phyloP scores from a whole-genome alignment of 2,329 filamentous ascomycete species.

The Macroventuria anomochaeta region DNA sequence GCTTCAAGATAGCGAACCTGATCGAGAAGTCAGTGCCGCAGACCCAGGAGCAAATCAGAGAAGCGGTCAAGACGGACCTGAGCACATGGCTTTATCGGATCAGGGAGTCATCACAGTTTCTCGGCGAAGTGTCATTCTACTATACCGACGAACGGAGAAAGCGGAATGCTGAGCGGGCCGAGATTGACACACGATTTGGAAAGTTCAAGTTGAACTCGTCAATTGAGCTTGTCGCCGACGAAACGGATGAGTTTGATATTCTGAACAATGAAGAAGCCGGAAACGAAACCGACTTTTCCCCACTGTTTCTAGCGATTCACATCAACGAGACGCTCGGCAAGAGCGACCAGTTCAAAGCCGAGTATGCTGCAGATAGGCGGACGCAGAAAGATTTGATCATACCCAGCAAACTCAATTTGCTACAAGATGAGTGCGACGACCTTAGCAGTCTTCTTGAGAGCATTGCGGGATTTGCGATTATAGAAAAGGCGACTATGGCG shows the following conservation, averaged over 20 bases:
- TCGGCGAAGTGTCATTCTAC: constrained; percentile 96
- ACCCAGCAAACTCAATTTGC: constrained; percentile 75
- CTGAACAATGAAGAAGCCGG: constrained; percentile 84
- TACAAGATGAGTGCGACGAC: constrained; percentile 82
- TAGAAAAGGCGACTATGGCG: constrained; percentile 92
- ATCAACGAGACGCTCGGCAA: constrained; percentile 95
- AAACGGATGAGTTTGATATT: constrained; percentile 93
- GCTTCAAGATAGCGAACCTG: constrained; percentile 92
- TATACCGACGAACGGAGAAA: constrained; percentile 87
- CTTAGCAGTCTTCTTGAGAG: constrained; percentile 92
- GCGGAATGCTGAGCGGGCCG: constrained; percentile 81
- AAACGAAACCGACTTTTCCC: constrained; percentile 90
- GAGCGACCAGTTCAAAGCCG: constrained; percentile 85
- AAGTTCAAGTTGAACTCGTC: constrained; percentile 94
- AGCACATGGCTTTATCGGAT: constrained; percentile 97
- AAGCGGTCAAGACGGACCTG: constrained; percentile 94
- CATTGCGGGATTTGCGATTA: constrained; percentile 94
- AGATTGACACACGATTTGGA: constrained; percentile 74
- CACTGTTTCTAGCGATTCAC: constrained; percentile 91
- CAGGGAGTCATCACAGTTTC: constrained; percentile 91
- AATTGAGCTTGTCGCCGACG: constrained; percentile 93
- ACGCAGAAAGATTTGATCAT: constrained; percentile 91
- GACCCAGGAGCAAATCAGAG: constrained; percentile 90
- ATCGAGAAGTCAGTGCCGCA: constrained; percentile 95
- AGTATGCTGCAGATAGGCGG: constrained; percentile 90